Percentiles rank a stretch among this genome's conserved stretches.
Conservation (phyloP, 805 yeast species). For the Zygosaccharomyces pseudorouxii region DNA sequence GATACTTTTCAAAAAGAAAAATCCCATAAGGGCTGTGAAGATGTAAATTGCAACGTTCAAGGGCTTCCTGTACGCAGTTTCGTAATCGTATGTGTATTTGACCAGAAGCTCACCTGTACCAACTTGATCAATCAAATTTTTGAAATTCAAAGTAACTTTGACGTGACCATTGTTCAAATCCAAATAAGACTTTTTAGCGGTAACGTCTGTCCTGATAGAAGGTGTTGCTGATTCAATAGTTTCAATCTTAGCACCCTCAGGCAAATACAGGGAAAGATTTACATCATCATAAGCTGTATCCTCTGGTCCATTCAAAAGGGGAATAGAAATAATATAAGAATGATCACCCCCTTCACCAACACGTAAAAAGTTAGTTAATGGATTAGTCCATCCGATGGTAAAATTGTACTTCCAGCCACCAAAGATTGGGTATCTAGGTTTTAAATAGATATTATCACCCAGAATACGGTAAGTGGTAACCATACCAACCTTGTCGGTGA, state of each 20-base stretch:
- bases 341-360: slow-evolving; percentile 38
- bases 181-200: slow-evolving; percentile 51
- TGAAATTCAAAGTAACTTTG: slow-evolving; percentile 55
- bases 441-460: slow-evolving; percentile 45
- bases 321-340: slow-evolving; percentile 57
- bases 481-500: slow-evolving; percentile 86
- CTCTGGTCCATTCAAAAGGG: slow-evolving; percentile 65
- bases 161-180: slow-evolving; percentile 78
- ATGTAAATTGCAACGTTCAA: slow-evolving; percentile 57
- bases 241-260: slow-evolving; percentile 72
- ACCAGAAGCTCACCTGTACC: slow-evolving; percentile 52
- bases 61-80: slow-evolving; percentile 60
- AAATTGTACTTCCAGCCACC: slow-evolving; percentile 97
- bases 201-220: slow-evolving; percentile 20
- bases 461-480: slow-evolving; percentile 66
- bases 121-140: slow-evolving; percentile 66
- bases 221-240: slow-evolving; percentile 55
- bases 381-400: slow-evolving; percentile 88
- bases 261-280: slow-evolving; percentile 61
- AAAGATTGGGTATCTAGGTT: slow-evolving; percentile 89
- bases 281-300: slow-evolving; percentile 67
- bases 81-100: slow-evolving; percentile 54
- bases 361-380: slow-evolving; percentile 50
- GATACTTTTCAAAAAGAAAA: slow-evolving; percentile 45
- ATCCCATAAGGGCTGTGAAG: slow-evolving; percentile 53